Percentiles rank a stretch among this genome's conserved stretches.
phyloP scores from a whole-genome alignment of 176 grass and related monocot species.

The Zea luxurians region DNA sequence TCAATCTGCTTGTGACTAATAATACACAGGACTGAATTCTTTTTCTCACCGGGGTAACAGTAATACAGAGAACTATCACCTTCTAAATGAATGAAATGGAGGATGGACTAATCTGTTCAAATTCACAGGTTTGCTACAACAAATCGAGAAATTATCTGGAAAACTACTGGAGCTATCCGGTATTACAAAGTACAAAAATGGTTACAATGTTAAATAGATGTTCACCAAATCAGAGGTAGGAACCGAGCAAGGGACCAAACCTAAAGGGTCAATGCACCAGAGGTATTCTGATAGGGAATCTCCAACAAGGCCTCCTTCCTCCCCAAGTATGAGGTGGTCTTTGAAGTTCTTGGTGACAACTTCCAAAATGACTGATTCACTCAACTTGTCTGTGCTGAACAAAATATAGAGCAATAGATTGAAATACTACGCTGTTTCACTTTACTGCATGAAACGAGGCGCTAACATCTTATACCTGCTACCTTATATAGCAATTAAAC shows the following conservation, averaged over 20 bases:
- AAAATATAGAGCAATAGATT: slow-evolving; percentile 34
- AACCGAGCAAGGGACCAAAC: slow-evolving; percentile 51
- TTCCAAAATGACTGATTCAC: slow-evolving; percentile 89
- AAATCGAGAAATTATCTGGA: background rate
- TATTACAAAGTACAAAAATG: background rate
- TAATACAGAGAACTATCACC: slow-evolving; percentile 4
- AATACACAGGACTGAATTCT: background rate
- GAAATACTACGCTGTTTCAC: slow-evolving; percentile 11
- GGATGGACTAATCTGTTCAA: slow-evolving; percentile 4
- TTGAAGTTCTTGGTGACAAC: slow-evolving; percentile 81
- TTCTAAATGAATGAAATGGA: slow-evolving; percentile 19
- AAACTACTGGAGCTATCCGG: background rate
- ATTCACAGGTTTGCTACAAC: background rate
- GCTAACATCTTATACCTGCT: background rate
- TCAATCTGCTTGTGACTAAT: slow-evolving; percentile 8
- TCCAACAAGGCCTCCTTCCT: slow-evolving; percentile 96
- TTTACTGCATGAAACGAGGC: background rate
- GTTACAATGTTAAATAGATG: background rate
- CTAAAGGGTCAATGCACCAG: slow-evolving; percentile 99
- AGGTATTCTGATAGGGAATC: slow-evolving; percentile 86
- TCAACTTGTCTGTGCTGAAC: slow-evolving; percentile 91
- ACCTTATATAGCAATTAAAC: slow-evolving; percentile 1
- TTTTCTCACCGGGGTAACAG: background rate
- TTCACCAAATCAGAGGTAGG: slow-evolving; percentile 9
- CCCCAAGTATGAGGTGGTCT: slow-evolving; percentile 95